Base-by-base conservation (phyloP, 352 stramenopile species). In the Phytophthora pisi region DNA sequence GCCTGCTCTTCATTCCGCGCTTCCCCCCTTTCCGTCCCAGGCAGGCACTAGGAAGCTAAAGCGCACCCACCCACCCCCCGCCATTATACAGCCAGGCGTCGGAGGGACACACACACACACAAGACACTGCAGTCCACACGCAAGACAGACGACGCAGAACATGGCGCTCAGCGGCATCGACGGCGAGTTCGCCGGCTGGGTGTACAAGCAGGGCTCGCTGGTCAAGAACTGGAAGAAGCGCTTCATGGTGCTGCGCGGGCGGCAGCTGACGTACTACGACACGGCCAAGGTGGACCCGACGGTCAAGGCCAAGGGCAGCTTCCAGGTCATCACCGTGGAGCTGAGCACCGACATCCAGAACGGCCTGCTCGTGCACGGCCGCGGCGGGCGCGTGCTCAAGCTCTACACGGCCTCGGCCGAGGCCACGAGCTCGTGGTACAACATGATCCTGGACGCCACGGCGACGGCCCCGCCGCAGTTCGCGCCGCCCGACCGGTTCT, bases 141-240 rank as follows among this genome's bases (percentile, higher is more conserved):
- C 20, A 20, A 20, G 20, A 20, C 31, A 38, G 13, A 38, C 31
- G 31, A 38, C 8, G 9, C 8, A 38, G 9, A 38, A 11, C n/a
- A 88, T 78, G 72, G 64, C 66, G 30, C 63, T 69, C 30, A 50
- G 74, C 67, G 67, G 74, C 66, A 57, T 83, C 55, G 74, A 85
- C 57, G 79, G 77, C 49, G 73, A 93, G 45, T 83, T 87, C 64
- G 76, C 74, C 62, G 88, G 88, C 46, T 95, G 88, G 88, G 84
- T 93, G 30, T 93, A 84, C 77, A 95, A 95, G 58, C 86, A 95
- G 61, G 88, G 88, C 57, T 91, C 79, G 28, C 72, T 94, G 13
- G 74, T 95, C 45, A 78, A 75, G 58, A 94, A 86, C 74, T 95
- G 88, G 88, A 95, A 95, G 81, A 90, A 91, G 73, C 85, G 88